A percentile compares a stretch with the other conserved stretches of the same genome.
Conservation (phyloP, 1,139 yeast species). For the Kurtzmaniella quercitrusa region DNA sequence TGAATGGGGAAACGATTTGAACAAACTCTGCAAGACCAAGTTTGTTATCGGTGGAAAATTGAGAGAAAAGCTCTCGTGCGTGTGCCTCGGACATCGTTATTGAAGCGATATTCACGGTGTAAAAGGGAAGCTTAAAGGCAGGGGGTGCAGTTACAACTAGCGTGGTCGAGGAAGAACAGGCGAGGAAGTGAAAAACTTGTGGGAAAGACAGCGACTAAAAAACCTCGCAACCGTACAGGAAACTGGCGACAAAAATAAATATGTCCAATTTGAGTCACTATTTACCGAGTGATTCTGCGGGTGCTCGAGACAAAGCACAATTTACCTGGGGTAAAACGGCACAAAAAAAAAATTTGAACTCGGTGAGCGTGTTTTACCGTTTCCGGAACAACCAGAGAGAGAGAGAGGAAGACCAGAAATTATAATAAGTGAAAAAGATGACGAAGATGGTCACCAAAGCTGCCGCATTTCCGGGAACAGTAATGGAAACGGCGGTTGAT, state of each 20-base stretch:
- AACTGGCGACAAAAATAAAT: background rate
- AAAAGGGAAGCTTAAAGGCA: background rate
- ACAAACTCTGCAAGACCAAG: conserved; percentile 31
- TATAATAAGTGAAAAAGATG: background rate
- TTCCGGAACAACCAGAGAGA: background rate
- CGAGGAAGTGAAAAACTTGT: background rate
- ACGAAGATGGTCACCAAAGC: no score
- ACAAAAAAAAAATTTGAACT: background rate
- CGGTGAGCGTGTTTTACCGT: background rate
- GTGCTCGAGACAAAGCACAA: background rate
- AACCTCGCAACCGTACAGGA: conserved; percentile 1
- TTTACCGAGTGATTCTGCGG: background rate
- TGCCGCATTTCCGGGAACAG: no score
- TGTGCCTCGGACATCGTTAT: conserved; percentile 19
- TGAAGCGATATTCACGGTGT: background rate
- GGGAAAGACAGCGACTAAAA: background rate
- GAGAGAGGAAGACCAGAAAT: no score
- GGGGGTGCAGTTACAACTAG: background rate
- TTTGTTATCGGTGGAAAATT: conserved; percentile 30
- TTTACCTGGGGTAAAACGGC: background rate
- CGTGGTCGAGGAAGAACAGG: background rate
- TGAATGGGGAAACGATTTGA: conserved; percentile 40
- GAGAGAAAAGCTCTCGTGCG: conserved; percentile 39
- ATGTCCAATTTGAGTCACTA: conserved; percentile 1
- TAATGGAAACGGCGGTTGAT: no score